phyloP scores from a whole-genome alignment of 2,329 filamentous ascomycete species.

The Botrytis deweyae region DNA sequence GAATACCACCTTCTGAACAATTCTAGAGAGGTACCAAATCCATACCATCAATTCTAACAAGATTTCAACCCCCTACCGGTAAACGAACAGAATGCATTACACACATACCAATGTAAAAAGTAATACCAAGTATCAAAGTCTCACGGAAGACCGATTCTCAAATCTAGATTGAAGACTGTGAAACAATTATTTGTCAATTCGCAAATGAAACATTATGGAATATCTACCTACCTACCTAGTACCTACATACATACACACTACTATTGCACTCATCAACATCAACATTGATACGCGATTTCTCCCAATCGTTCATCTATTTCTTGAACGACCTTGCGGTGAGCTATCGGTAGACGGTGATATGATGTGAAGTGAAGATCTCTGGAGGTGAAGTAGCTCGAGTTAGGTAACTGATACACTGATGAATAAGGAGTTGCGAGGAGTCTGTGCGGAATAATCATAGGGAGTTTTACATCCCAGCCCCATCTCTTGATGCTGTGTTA shows the following conservation, averaged over 20 bases:
- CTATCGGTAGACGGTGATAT: background rate
- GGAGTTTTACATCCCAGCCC: background rate
- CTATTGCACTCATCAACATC: background rate
- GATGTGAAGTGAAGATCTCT: background rate
- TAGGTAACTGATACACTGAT: background rate
- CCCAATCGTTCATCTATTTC: background rate
- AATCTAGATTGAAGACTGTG: background rate
- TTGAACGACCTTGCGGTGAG: background rate
- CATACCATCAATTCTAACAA: background rate
- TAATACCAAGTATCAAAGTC: background rate
- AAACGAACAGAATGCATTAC: background rate
- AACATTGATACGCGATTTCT: background rate
- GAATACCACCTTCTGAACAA: background rate
- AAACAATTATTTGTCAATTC: background rate
- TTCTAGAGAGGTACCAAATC: background rate
- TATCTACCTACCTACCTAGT: background rate
- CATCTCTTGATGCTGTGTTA: accelerated
- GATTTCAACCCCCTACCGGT: background rate
- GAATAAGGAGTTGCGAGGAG: background rate
- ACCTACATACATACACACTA: background rate
- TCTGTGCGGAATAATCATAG: no score
- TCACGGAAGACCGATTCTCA: background rate
- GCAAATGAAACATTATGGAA: background rate
- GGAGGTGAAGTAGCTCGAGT: background rate
- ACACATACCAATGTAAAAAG: no score